Evolutionary conservation across 2,329 filamentous ascomycete genomes (phyloP), one percentile per base, ranked within the genome.

Genomic region (Grosmannia serpens): DNA sequence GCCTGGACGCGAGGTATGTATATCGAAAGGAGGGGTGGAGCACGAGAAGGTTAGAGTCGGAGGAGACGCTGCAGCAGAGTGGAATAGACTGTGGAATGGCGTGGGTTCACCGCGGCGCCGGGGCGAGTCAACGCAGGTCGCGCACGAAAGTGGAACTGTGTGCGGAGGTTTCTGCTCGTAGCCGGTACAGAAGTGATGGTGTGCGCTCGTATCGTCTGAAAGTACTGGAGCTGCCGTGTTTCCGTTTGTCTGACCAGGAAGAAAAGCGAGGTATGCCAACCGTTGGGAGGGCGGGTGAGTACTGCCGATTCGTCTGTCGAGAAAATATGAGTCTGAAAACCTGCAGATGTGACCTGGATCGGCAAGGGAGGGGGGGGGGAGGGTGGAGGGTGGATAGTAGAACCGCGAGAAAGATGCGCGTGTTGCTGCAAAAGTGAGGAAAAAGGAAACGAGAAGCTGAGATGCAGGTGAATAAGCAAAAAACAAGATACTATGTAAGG

Each of bases 11-110:
- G 46, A 49, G 26, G 15, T 49, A 49, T 49, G 47, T 50, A 31
- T 29, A 27, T 29, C 47, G 47, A 50, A 54, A 53, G 29, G 52
- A 54, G 52, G 52, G 53, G 53, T 55, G 53, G 53, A 47, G 41
- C 53, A 46, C 6, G 24, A n/a, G 26, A 35, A 53, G 17, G 53
- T 26, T 50, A 31, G 17, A 55, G 38, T 22, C 4, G 31, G n/a
- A 20, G 31, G n/a, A 22, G 33, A 15, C 33, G 27, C 50, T 4
- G 50, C 26, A 52, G 31, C 20, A 27, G 29, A 56, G 29, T 50
- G 55, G 41, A 50, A 22, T 26, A 38, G 44, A 41, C 22, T 15
- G 46, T 44, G 38, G 53, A 54, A 54, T 54, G 53, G 53, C 53
- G 53, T 44, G 46, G 27, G 55, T 50, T 38, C 29, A 26, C 9